Evolutionary conservation across 2,329 filamentous ascomycete species (phyloP), one percentile per base, ranked within the genome.

Genomic region (Diaporthe capsici): DNA sequence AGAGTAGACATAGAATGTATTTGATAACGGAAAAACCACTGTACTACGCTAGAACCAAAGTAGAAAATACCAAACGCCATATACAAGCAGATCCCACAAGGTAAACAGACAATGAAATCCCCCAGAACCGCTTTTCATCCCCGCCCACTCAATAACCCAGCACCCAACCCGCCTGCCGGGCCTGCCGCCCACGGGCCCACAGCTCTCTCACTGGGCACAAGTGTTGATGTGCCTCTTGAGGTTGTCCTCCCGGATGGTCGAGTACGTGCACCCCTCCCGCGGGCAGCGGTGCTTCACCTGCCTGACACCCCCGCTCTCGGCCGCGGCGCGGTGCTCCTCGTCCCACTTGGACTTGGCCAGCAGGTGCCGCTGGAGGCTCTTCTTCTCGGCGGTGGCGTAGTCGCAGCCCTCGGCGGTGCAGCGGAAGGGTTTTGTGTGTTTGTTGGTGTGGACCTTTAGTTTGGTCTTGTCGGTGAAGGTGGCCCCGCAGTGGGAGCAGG

Each of bases 371-470:
- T 76, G 71, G 6, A 76, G 71, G 49, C 74, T 77, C 65, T 77
- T 77, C 65, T 77, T 77, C 65, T 77, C 74, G 31, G 74, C 74
- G 0, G 71, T 44, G 13, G 65, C 71, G 42, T 76, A 74, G 28
- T 15, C 53, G 39, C 76, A 77, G 8, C 51, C 58, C 7, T 28
- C n/a, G 8, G 74, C 76, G 22, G 71, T 2, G 74, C 76, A 77
- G 20, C 60, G 34, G 74, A 73, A 76, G 22, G 76, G 76, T 28
- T 72, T 76, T 2, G 74, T 77, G 74, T 77, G 76, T 22, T 77
- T 77, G 65, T 76, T 76, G n/a, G 22, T 76, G 58, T 77, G 74
- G 37, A 70, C 71, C 1, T 76, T 76, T 4, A 74, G 58, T 39
- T 73, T 77, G 8, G 74, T 71, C 47, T 49, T 77, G n/a, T 67